Evolutionary conservation across 2,329 filamentous ascomycete species (phyloP), one percentile per base, ranked within the genome.

Genomic region (Fusarium neocosmosporiellum): DNA sequence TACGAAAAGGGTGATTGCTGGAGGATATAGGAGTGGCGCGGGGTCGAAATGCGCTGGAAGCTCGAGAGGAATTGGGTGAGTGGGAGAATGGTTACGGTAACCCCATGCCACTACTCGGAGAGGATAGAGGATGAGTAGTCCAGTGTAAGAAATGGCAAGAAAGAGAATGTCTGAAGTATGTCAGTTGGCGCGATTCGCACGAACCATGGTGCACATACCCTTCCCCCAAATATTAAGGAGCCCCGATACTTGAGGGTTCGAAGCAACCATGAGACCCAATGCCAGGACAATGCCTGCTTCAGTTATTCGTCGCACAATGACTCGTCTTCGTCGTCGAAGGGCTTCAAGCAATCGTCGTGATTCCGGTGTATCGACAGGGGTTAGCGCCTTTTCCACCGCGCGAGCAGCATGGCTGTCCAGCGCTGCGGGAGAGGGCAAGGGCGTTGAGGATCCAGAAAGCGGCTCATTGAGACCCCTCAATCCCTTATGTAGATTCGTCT

Each of bases 11-110:
- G 95, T 94, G 33, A 98, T 86, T 3, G 91, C 83, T 7, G 92
- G 88, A 20, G 96, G 96, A 79, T 98, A 98, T 65, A 98, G 82
- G n/a, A 98, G 86, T 13, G 95, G 94, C 8, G 96, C 96, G 4
- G 95, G 95, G 78, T 98, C 96, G 81, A 98, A 97, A n/a, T 89
- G 87, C 5, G 90, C 84, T 1, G 95, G 94, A 39, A 98, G 85
- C 33, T 79, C 79, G 37, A 91, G 76, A 2, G 85, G 83, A 33
- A 86, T 73, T 66, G 71, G 75, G 31, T 71, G 81, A n/a, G 81
- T 81, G 4, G 85, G 81, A 6, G 72, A 79, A 20, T 81, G 80
- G 27, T 82, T 81, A 22, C 79, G 79, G 65, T 86, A 84, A 2
- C 84, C 82, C 86, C 88, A 88, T 20, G 82, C 72, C 7, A 86